Evolutionary conservation across 2,329 filamentous ascomycete species (phyloP).

Genomic region (Diaporthe sp.): DNA sequence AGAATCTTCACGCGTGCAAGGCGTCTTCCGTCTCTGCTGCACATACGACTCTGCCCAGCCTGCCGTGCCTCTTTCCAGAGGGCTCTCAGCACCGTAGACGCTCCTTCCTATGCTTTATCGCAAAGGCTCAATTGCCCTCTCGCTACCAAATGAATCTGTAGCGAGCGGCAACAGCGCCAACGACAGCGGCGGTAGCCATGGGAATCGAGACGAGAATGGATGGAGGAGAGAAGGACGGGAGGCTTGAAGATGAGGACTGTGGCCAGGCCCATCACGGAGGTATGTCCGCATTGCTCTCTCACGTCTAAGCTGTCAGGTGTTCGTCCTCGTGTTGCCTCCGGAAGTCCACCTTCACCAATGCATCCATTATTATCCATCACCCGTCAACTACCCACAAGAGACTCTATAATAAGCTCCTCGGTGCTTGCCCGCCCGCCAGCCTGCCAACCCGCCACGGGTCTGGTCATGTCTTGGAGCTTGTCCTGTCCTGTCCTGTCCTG

Average conservation of each 20-base stretch:
- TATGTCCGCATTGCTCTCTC: background rate
- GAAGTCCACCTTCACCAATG: background rate
- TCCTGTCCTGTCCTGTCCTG: background rate
- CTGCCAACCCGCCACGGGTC: background rate
- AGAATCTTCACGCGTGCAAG: constrained; percentile 5
- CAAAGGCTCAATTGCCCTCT: background rate
- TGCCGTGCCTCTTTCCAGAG: background rate
- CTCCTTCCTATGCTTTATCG: background rate
- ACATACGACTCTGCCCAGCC: background rate
- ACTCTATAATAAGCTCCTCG: background rate
- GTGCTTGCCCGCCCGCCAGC: background rate
- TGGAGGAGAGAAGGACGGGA: background rate
- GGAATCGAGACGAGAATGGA: background rate
- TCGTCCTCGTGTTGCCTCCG: background rate
- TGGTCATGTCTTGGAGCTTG: constrained; percentile 9
- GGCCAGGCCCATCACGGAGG: background rate
- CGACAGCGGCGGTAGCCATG: background rate
- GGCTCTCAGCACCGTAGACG: background rate
- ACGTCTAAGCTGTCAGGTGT: background rate
- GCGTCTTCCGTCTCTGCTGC: background rate
- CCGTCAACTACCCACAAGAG: background rate
- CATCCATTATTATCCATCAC: background rate
- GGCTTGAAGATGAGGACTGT: background rate
- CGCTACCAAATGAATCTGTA: background rate
- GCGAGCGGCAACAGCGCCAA: background rate